These are phyloP conservation scores for Zygoascus hellenicus DNA, from an alignment of 1,139 yeast species.

Conservation along the genomic window DNA sequence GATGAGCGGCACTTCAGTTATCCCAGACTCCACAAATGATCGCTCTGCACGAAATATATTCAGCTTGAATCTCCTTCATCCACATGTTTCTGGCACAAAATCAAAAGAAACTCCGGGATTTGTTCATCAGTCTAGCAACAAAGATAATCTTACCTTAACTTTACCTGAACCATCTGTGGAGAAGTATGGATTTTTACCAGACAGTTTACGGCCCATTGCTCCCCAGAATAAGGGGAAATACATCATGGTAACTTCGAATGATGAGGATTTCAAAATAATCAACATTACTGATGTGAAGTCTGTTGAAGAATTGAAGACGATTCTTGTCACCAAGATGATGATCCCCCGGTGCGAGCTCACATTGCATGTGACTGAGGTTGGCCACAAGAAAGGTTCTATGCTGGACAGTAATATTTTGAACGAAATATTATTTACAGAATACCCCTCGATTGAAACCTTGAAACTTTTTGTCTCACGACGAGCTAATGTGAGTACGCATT, in stretches of 20 bases:
- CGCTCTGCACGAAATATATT: constrained; percentile 4
- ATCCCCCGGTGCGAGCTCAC: constrained; percentile 42
- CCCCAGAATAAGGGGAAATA: constrained; percentile 25
- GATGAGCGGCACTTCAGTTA: not conserved
- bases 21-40: not conserved
- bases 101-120: constrained; percentile 1
- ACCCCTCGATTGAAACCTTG: constrained; percentile 19
- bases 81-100: not conserved
- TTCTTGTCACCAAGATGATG: constrained; percentile 39
- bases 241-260: constrained; percentile 58
- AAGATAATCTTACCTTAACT: not conserved
- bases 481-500: constrained; percentile 10
- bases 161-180: not conserved
- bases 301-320: constrained; percentile 36
- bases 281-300: constrained; percentile 34
- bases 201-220: constrained; percentile 1
- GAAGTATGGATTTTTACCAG: not conserved
- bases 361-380: constrained; percentile 68
- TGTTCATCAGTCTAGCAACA: not conserved
- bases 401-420: constrained; percentile 49
- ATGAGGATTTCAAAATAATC: constrained; percentile 47
- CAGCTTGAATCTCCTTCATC: not conserved
- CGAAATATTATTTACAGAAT: constrained; percentile 20
- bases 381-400: constrained; percentile 56
- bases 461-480: constrained; percentile 24